Evolutionary conservation across 2,329 filamentous ascomycete genomes (phyloP).

Genomic region (Anisogramma anomala): DNA sequence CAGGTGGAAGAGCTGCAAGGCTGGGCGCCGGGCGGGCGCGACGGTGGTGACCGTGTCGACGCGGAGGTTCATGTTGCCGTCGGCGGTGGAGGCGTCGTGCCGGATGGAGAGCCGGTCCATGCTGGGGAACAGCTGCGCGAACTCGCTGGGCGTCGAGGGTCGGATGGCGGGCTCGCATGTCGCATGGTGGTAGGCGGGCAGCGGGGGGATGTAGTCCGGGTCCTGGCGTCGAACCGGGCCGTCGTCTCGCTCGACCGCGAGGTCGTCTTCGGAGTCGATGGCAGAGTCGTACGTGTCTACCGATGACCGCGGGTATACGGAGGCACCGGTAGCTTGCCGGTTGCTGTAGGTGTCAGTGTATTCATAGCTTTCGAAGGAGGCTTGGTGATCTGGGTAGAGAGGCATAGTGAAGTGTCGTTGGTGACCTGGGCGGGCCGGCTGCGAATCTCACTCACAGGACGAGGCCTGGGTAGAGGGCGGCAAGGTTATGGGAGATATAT

Average conservation of each 20-base stretch:
- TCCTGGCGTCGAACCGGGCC: conserved; percentile 21
- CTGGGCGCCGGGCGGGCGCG: conserved; percentile 54
- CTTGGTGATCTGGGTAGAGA: conserved; percentile 5
- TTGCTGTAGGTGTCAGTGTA: too few species aligned
- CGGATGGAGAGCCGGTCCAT: conserved; percentile 68
- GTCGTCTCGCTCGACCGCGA: conserved; percentile 27
- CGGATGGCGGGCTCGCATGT: conserved; percentile 54
- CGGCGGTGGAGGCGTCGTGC: conserved; percentile 79
- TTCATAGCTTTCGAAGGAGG: background rate
- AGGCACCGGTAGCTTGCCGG: too few species aligned
- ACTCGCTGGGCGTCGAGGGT: conserved; percentile 69
- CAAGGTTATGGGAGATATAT: conserved; percentile 2
- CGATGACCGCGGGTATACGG: conserved; percentile 45
- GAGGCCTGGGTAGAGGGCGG: background rate
- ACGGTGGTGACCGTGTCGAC: conserved; percentile 73
- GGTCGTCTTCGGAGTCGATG: conserved; percentile 49
- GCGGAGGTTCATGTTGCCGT: conserved; percentile 94
- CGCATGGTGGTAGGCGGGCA: conserved; percentile 51
- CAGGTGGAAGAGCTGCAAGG: conserved; percentile 74
- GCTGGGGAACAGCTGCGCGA: conserved; percentile 78
- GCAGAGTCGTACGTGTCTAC: conserved; percentile 74
- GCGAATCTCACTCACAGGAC: background rate
- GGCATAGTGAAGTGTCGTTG: conserved; percentile 10
- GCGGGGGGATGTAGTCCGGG: conserved; percentile 33
- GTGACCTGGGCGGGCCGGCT: background rate